phyloP scores from a whole-genome alignment of 2,329 filamentous ascomycete species.

The Huntiella abstrusa region DNA sequence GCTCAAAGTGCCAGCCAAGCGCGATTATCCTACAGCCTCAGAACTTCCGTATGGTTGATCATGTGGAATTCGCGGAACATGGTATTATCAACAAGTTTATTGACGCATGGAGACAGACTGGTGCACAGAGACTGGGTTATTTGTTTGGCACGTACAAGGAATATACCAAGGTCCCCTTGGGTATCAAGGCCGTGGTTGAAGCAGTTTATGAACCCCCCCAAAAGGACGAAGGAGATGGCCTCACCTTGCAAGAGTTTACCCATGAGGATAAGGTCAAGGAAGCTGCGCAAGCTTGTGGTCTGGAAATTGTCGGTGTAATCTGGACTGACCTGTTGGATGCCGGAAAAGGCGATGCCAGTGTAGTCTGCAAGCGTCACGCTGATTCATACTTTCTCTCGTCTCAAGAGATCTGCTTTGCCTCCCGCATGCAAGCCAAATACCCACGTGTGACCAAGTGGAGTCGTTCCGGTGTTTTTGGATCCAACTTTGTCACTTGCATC shows the following conservation, averaged over 20 bases:
- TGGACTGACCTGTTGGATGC: constrained; percentile 83
- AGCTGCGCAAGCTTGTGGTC: constrained; percentile 62
- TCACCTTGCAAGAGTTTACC: constrained; percentile 69
- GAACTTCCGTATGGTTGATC: constrained; percentile 89
- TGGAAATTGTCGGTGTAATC: constrained; percentile 80
- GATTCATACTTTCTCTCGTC: constrained; percentile 92
- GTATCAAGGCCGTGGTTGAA: constrained; percentile 88
- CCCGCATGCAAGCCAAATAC: constrained; percentile 70
- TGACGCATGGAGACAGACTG: constrained; percentile 77
- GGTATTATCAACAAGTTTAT: constrained; percentile 76
- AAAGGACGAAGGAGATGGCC: constrained; percentile 69
- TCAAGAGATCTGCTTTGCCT: constrained; percentile 75
- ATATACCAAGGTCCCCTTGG: constrained; percentile 81
- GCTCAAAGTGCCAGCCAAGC: constrained; percentile 93
- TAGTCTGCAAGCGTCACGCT: constrained; percentile 85
- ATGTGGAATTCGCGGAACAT: constrained; percentile 84
- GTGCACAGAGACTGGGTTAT: constrained; percentile 69
- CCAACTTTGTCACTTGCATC: constrained; percentile 92
- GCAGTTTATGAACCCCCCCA: constrained; percentile 95
- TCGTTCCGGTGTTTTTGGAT: constrained; percentile 82
- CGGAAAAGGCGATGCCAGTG: constrained; percentile 62
- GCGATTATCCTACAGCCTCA: constrained; percentile 92
- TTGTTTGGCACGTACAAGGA: constrained; percentile 81
- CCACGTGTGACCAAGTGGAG: constrained; percentile 93
- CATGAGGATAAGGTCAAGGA: constrained; percentile 68